Evolutionary conservation across 768 basidiomycete genomes (phyloP).

Genomic region (Rhodotorula sphaerocarpa): DNA sequence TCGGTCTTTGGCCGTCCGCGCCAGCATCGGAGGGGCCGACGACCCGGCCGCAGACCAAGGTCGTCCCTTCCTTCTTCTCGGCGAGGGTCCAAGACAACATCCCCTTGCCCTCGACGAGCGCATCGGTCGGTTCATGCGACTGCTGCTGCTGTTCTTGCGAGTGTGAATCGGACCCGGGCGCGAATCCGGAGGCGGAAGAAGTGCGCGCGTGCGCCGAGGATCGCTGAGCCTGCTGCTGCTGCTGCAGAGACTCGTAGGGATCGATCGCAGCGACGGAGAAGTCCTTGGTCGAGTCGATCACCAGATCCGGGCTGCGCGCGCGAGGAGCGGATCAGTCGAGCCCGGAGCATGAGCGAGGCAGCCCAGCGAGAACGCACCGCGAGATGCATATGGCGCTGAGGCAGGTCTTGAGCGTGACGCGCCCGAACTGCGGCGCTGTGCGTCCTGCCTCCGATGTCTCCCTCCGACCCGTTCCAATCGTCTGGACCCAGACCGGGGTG

Average conservation of each 20-base stretch:
- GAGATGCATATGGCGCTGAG: constrained; percentile 36
- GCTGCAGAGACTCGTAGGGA: constrained; percentile 29
- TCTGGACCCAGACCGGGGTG: constrained; percentile 28
- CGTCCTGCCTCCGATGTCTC: background rate
- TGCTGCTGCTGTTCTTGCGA: too few species aligned
- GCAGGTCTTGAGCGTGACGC: constrained; percentile 32
- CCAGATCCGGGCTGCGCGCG: constrained; percentile 24
- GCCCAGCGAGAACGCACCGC: constrained; percentile 1
- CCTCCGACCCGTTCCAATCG: constrained; percentile 12
- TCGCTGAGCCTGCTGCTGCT: background rate
- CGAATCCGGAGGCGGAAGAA: too few species aligned
- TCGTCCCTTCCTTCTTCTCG: constrained; percentile 34
- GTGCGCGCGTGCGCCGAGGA: background rate
- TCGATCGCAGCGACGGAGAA: constrained; percentile 34
- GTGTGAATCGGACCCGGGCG: background rate
- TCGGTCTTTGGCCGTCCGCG: constrained; percentile 5
- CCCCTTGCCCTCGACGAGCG: constrained; percentile 34
- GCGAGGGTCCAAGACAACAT: constrained; percentile 36
- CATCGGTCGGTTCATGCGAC: background rate
- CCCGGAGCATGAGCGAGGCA: accelerated
- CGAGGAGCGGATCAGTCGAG: background rate
- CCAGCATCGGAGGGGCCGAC: background rate
- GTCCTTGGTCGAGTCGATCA: constrained; percentile 32
- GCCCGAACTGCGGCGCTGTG: constrained; percentile 25
- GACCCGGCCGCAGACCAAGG: constrained; percentile 27